phyloP scores from a whole-genome alignment of 225 moss, liverwort and hornwort species.

The Bryum argenteum region DNA sequence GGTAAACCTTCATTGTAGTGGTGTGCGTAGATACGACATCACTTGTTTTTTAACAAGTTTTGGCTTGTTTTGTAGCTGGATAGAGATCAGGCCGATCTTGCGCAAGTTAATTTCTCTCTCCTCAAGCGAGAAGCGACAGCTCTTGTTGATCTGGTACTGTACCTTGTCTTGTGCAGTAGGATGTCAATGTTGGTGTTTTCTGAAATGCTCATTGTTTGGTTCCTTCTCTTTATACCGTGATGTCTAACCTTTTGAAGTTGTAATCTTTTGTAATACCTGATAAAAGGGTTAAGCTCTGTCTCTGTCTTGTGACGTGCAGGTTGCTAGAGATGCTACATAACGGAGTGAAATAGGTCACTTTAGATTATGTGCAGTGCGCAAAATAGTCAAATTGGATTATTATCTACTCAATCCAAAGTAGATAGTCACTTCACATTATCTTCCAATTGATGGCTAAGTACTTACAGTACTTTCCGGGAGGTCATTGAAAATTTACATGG shows the following conservation, averaged over 20 bases:
- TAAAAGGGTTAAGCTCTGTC: slow-evolving; percentile 17
- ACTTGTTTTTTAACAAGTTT: neutral
- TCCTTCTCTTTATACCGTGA: slow-evolving; percentile 9
- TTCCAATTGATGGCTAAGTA: no score
- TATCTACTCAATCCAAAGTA: no score
- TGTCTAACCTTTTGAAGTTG: neutral
- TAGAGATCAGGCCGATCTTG: slow-evolving; percentile 93
- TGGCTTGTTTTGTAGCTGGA: slow-evolving; percentile 61
- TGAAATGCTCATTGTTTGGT: neutral
- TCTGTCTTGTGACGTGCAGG: slow-evolving; percentile 41
- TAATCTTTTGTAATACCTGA: slow-evolving; percentile 6
- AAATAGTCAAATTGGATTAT: no score
- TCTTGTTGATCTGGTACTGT: slow-evolving; percentile 86
- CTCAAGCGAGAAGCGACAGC: slow-evolving; percentile 90
- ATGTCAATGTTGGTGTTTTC: slow-evolving; percentile 16
- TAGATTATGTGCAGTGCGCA: no score
- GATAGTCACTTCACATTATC: no score
- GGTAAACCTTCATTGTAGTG: neutral
- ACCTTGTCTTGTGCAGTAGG: slow-evolving; percentile 3
- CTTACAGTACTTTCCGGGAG: no score
- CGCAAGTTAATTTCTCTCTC: slow-evolving; percentile 79
- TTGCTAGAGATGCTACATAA: slow-evolving; percentile 91
- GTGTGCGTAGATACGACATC: slow-evolving; percentile 1
- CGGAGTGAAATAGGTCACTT: slow-evolving; percentile 98
- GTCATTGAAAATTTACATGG: no score